phyloP scores from a whole-genome alignment of 495 filamentous ascomycete species.

The Penicillium steckii region DNA sequence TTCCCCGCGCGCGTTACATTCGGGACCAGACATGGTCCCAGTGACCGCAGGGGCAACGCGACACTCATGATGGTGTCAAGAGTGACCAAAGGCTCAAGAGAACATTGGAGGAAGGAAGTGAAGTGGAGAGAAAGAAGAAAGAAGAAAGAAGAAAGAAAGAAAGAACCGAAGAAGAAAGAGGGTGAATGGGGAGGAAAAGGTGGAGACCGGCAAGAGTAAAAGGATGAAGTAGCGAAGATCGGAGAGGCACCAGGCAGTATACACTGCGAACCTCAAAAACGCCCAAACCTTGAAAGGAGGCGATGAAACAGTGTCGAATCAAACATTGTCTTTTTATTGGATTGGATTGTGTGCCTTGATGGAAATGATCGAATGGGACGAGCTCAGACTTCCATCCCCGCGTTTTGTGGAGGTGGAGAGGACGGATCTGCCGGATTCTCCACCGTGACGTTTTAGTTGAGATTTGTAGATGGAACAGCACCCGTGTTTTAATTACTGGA shows the following conservation, averaged over 20 bases:
- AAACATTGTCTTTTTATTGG: too few relatives aligned
- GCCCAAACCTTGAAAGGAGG: too few relatives aligned
- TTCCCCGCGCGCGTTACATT: slow-evolving; percentile 25
- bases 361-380: background rate
- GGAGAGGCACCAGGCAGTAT: background rate
- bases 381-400: slow-evolving; percentile 6
- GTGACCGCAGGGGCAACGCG: slow-evolving; percentile 28
- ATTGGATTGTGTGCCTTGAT: background rate
- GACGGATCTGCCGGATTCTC: slow-evolving; percentile 8
- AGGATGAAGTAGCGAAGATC: background rate
- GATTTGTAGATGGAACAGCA: too few relatives aligned
- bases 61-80: slow-evolving; percentile 29
- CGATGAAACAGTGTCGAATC: background rate
- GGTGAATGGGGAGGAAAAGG: slow-evolving; percentile 1
- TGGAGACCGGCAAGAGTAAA: background rate
- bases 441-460: slow-evolving; percentile 7
- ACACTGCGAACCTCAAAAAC: background rate
- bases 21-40: slow-evolving; percentile 32
- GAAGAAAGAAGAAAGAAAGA: slow-evolving; percentile 1
- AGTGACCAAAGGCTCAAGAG: slow-evolving; percentile 5
- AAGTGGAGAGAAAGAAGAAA: background rate
- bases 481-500: too few relatives aligned
- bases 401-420: slow-evolving; percentile 6
- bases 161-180: background rate
- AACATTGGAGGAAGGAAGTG: slow-evolving; percentile 1